Conservation (phyloP, 2,329 filamentous ascomycete species). For the Helotiales sp. region DNA sequence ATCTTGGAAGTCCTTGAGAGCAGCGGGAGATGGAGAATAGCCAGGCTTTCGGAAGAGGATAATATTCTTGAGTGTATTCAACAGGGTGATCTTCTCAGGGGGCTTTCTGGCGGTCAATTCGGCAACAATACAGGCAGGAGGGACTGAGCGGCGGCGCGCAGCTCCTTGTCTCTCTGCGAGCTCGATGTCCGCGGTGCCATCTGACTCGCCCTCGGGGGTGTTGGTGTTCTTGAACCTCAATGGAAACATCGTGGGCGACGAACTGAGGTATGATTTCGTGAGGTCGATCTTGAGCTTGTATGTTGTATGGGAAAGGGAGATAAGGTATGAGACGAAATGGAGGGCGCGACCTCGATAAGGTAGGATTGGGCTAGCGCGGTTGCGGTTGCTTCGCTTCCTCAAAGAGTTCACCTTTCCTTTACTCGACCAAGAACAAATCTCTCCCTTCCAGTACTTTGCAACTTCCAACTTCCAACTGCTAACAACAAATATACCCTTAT, state of each 20-base stretch:
- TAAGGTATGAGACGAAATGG: neutral
- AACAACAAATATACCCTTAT: neutral
- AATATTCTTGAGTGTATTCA: constrained; percentile 11
- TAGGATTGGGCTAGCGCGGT: neutral
- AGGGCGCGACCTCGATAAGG: neutral
- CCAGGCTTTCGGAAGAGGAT: constrained; percentile 11
- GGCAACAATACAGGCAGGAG: neutral
- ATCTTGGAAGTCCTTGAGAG: constrained; percentile 10
- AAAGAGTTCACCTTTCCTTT: constrained; percentile 4
- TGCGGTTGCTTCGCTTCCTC: neutral
- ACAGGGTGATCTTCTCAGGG: neutral
- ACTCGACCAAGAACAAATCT: neutral
- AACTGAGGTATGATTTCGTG: neutral
- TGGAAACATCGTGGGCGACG: neutral
- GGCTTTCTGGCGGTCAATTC: neutral
- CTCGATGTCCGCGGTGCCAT: neutral
- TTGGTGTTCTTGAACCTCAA: neutral
- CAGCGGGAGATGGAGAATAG: neutral
- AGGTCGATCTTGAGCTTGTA: constrained; percentile 5
- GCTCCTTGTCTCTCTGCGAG: neutral
- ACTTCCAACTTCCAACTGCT: neutral
- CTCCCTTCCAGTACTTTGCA: neutral
- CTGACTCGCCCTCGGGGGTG: neutral
- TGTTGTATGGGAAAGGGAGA: neutral
- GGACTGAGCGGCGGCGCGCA: neutral